Evolutionary conservation across 371 early-diverging fungal species (phyloP).

Genomic region (Rhizopus arrhizus): DNA sequence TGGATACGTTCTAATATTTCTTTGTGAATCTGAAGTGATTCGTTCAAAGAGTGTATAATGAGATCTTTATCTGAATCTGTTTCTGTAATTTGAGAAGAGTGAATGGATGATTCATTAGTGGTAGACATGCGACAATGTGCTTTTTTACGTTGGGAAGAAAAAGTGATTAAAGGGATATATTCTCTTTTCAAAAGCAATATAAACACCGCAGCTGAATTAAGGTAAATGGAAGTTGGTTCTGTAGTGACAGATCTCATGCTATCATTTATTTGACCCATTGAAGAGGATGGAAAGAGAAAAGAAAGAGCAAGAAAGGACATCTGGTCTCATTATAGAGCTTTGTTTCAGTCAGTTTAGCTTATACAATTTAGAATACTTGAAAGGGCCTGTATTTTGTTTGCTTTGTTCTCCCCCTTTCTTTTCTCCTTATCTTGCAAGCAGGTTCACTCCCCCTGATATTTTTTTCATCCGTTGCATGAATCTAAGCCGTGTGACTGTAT

Average conservation of each 20-base stretch:
- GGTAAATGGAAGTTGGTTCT: conserved; percentile 7
- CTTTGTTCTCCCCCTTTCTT: no score
- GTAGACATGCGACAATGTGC: conserved; percentile 1
- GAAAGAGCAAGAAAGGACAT: not conserved
- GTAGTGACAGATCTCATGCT: not conserved
- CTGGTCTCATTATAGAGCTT: not conserved
- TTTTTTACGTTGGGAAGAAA: conserved; percentile 9
- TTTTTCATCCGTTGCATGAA: no score
- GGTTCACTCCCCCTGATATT: no score
- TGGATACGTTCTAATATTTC: conserved; percentile 46
- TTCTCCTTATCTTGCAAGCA: no score
- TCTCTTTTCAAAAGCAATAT: conserved; percentile 22
- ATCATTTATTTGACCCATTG: conserved; percentile 1
- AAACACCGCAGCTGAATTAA: conserved; percentile 24
- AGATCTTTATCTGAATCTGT: conserved; percentile 36
- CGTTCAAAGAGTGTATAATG: conserved; percentile 39
- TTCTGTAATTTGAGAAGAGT: conserved; percentile 2
- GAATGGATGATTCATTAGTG: not conserved
- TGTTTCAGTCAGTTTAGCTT: not conserved
- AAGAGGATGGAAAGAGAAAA: not conserved
- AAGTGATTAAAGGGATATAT: conserved; percentile 23
- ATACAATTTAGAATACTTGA: not conserved
- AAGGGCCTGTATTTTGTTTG: no score
- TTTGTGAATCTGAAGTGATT: conserved; percentile 49
- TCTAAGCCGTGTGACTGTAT: no score